Percentiles rank a stretch among this genome's conserved stretches.
phyloP scores from a whole-genome alignment of 2,329 filamentous ascomycete genomes.

The Alternaria burnsii region DNA sequence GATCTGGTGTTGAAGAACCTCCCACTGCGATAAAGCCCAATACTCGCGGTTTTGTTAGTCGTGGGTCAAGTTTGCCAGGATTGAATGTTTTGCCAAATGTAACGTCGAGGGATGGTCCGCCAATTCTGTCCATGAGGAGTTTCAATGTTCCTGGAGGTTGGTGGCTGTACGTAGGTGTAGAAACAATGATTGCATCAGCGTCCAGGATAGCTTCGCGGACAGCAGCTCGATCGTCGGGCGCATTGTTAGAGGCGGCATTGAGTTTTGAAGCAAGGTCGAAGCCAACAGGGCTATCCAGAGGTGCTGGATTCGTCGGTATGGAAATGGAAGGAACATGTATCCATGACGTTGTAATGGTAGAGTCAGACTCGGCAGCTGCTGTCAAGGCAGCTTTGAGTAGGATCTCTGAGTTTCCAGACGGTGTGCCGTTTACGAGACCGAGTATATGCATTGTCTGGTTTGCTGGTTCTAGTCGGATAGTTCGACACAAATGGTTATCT shows the following conservation, averaged over 20 bases:
- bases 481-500: neutral
- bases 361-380: neutral
- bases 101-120: neutral
- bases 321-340: neutral
- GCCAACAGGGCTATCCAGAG: neutral
- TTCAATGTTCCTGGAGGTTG: neutral
- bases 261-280: neutral
- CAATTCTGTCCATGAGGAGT: neutral
- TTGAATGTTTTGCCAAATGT: neutral
- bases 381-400: neutral
- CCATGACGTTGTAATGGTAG: neutral
- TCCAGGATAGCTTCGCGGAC: neutral
- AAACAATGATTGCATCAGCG: neutral
- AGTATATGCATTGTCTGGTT: neutral
- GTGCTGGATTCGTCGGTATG: neutral
- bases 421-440: neutral
- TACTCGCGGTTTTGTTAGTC: neutral
- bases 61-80: rapidly evolving
- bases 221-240: neutral
- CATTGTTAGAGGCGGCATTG: neutral
- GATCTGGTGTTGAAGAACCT: neutral
- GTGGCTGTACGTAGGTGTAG: neutral
- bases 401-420: neutral
- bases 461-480: neutral
- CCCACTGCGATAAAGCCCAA: neutral